Conservation (phyloP, 2,329 filamentous ascomycete genomes). For the Dothidotthia symphoricarpi region DNA sequence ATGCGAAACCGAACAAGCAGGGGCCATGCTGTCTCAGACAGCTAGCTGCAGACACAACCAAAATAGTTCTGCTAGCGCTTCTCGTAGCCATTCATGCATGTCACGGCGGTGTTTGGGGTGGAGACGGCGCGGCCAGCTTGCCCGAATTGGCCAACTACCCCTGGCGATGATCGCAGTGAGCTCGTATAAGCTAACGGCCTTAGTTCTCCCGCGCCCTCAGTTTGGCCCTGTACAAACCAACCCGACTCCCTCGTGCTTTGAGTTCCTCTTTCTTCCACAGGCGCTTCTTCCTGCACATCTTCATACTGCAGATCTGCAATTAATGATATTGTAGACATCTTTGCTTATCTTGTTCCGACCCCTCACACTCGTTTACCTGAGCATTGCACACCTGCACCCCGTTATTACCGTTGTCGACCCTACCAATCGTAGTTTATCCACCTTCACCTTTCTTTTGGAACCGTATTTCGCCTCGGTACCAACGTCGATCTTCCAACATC, state of each 20-base stretch:
- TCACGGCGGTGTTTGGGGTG: constrained; percentile 9
- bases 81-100: neutral
- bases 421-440: constrained; percentile 10
- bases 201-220: constrained; percentile 12
- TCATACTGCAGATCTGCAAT: constrained; percentile 17
- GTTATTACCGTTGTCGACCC: constrained; percentile 10
- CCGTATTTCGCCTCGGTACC: constrained; percentile 13
- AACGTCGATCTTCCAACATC: constrained; percentile 31
- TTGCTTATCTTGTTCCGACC: constrained; percentile 18
- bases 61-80: too few relatives aligned
- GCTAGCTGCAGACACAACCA: neutral
- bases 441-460: constrained; percentile 12
- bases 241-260: constrained; percentile 18
- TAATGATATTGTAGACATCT: constrained; percentile 14
- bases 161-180: constrained; percentile 23
- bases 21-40: neutral
- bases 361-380: constrained; percentile 29
- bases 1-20: constrained; percentile 5
- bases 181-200: constrained; percentile 10
- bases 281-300: constrained; percentile 15
- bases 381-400: constrained; percentile 4
- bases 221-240: constrained; percentile 26
- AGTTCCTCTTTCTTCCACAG: constrained; percentile 11
- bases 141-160: constrained; percentile 14
- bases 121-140: constrained; percentile 13